phyloP scores from a whole-genome alignment of 495 filamentous ascomycete genomes.

The Lasiosphaeria miniovina region DNA sequence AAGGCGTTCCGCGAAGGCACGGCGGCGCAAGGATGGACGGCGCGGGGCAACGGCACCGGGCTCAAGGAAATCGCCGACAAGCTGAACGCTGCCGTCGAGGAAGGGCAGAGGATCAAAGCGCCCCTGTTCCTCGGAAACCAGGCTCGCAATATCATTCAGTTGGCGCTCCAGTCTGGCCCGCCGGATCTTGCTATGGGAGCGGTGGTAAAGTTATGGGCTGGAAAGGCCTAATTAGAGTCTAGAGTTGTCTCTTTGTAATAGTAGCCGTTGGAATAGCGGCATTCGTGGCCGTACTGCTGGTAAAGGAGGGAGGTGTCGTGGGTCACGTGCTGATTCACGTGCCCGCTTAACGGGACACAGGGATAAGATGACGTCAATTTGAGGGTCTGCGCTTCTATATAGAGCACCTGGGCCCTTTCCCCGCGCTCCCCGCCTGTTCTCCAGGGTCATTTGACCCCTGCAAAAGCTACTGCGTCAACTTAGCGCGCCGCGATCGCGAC shows the following conservation, averaged over 20 bases:
- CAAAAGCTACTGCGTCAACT: too few relatives aligned
- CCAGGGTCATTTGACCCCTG: too few relatives aligned
- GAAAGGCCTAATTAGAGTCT: neutral
- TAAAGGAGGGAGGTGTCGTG: too few relatives aligned
- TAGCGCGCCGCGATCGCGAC: too few relatives aligned
- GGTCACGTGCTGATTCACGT: too few relatives aligned
- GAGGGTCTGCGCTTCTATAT: too few relatives aligned
- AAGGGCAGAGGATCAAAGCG: constrained; percentile 44
- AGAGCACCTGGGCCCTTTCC: too few relatives aligned
- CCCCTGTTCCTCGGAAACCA: constrained; percentile 40
- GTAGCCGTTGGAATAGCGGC: neutral
- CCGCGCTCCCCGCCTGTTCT: too few relatives aligned
- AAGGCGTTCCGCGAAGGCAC: constrained; percentile 32
- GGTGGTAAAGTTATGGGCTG: constrained; percentile 38
- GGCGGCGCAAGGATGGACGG: constrained; percentile 15
- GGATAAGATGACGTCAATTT: too few relatives aligned
- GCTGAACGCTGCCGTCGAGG: constrained; percentile 49
- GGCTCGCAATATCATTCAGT: constrained; percentile 35
- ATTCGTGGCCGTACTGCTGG: too few relatives aligned
- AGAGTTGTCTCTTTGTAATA: neutral
- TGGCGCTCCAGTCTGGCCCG: constrained; percentile 24
- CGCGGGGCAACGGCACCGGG: constrained; percentile 9
- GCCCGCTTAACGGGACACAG: too few relatives aligned
- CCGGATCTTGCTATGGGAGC: constrained; percentile 22
- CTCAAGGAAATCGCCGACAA: constrained; percentile 46